Conservation (phyloP, 257 asterid genomes). For the Solanum etuberosum region DNA sequence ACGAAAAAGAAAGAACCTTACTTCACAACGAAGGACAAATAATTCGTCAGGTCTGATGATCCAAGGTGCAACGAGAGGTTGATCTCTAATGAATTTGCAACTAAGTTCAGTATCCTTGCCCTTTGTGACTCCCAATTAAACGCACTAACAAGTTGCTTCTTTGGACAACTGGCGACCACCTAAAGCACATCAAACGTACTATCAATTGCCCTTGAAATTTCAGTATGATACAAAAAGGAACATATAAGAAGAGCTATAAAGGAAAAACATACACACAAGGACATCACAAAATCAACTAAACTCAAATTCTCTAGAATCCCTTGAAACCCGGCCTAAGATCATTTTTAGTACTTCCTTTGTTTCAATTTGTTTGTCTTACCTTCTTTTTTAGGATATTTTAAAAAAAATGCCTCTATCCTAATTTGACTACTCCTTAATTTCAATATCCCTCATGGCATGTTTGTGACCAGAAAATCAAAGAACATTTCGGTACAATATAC, state of each 20-base stretch:
- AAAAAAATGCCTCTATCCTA: no score
- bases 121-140: conserved; percentile 89
- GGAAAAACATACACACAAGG: neutral
- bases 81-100: conserved; percentile 79
- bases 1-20: conserved; percentile 11
- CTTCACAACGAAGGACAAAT: conserved; percentile 73
- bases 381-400: no score
- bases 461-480: neutral
- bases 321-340: neutral
- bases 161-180: conserved; percentile 56
- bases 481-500: no score
- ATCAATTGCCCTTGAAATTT: neutral
- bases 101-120: conserved; percentile 53
- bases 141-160: conserved; percentile 44
- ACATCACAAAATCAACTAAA: neutral
- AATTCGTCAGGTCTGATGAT: conserved; percentile 77
- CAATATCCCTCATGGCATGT: no score
- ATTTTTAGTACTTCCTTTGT: no score
- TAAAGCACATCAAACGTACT: conserved; percentile 13
- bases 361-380: no score
- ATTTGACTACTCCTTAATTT: no score
- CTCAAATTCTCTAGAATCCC: neutral
- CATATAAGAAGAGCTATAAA: neutral
- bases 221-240: neutral
- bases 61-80: conserved; percentile 81